Base-by-base conservation (phyloP, 2,329 filamentous ascomycete genomes). In the Alternaria sp. region DNA sequence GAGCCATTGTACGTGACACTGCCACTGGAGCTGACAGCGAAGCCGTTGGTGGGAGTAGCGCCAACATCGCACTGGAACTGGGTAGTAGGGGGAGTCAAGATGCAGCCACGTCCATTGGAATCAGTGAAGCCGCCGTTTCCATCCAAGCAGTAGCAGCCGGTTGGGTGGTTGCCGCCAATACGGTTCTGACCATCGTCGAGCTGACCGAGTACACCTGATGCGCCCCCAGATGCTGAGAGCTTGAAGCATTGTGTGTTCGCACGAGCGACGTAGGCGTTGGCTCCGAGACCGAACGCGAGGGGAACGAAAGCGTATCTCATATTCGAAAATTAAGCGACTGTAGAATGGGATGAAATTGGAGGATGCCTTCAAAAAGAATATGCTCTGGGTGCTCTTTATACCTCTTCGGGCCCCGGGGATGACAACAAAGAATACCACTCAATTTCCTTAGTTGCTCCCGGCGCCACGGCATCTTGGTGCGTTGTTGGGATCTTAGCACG, bases 11-110 rank as follows among this genome's bases (percentile, higher is more conserved):
- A 86, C 2, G 80, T 79, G 20, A 91, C 70, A 7, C 74, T 69
- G 34, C 88, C 87, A 60, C 85, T 77, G 26, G 83, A 83, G 46
- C 76, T 80, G 59, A 90, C 81, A 7, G 80, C 78, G 76, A 90
- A 91, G 30, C 87, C 88, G 32, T 81, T 70, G 24, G 80, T 82
- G 9, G 66, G 68, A 12, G 48, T 60, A 12, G 84, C 84, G 47
- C 85, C 84, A 20, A 70, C 64, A 65, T 91, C 88, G 67, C 89
- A 90, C 71, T 89, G 87, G 60, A 87, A 85, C 48, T 88, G 85
- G 28, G 81, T 83, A 1, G 86, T 87, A 0, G 85, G 83, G 41
- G 83, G 81, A 63, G 88, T 90, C 70, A 89, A 79, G 75, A 89
- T 88, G 70, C 89, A 91, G 20, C 88, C 87, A 58, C 86, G 51